Evolutionary conservation across 768 basidiomycete genomes (phyloP).

Genomic region (Candolleomyces efflorescens): DNA sequence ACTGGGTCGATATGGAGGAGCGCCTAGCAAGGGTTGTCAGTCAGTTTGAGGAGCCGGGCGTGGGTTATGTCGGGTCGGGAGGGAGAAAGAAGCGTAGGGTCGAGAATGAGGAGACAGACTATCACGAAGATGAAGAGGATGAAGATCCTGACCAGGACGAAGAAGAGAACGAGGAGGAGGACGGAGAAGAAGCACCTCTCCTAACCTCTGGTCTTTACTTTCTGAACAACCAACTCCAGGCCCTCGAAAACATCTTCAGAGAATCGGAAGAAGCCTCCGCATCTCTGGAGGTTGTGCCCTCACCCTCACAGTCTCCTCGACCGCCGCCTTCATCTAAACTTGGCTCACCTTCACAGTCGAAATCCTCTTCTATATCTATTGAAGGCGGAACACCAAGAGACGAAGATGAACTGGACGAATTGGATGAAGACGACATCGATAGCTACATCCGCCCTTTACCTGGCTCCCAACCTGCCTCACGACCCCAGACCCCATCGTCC

Average conservation of each 20-base stretch:
- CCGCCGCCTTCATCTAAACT: too few relatives aligned
- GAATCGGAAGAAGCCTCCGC: constrained; percentile 3
- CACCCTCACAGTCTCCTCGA: too few relatives aligned
- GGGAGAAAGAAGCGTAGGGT: background rate
- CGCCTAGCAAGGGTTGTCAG: constrained; percentile 21
- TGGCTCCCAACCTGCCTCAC: background rate
- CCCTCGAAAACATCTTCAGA: constrained; percentile 23
- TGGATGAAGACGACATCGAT: background rate
- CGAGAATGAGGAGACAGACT: background rate
- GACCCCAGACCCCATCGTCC: background rate
- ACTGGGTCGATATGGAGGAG: constrained; percentile 30
- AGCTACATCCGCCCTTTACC: background rate
- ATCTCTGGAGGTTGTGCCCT: background rate
- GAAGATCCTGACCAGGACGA: too few relatives aligned
- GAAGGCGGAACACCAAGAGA: background rate
- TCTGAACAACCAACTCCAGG: constrained; percentile 17
- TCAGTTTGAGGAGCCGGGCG: constrained; percentile 11
- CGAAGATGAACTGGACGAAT: background rate
- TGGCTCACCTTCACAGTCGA: background rate
- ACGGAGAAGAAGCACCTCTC: background rate
- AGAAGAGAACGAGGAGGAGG: background rate
- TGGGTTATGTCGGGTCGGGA: background rate
- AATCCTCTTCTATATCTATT: too few relatives aligned
- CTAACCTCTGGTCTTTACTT: background rate
- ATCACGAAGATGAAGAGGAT: background rate